A percentile compares a stretch with the other conserved stretches of the same genome.
phyloP scores from a whole-genome alignment of 805 yeast species.

The Yarrowia keelungensis region DNA sequence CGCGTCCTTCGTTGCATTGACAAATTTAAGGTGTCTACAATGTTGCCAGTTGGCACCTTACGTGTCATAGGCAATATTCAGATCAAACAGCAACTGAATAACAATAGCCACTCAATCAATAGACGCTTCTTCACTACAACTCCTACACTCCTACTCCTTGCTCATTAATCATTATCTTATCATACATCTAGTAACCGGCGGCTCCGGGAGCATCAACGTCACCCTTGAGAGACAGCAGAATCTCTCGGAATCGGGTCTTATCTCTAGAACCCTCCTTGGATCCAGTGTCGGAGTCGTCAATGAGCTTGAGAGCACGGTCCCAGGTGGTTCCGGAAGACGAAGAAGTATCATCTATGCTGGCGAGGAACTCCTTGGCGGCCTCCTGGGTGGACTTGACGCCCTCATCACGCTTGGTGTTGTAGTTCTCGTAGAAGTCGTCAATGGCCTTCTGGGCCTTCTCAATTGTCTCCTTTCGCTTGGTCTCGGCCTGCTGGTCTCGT shows the following conservation, averaged over 20 bases:
- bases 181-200: conserved; percentile 58
- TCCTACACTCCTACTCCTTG: background rate
- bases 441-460: conserved; percentile 80
- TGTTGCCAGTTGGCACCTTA: no score
- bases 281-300: conserved; percentile 55
- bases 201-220: conserved; percentile 80
- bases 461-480: conserved; percentile 69
- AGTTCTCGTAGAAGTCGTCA: conserved; percentile 91
- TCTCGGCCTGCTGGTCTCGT: conserved; percentile 73
- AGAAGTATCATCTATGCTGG: conserved; percentile 68
- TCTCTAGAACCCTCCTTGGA: conserved; percentile 59
- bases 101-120: no score
- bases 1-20: no score
- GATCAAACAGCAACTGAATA: no score
- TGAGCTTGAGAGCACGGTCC: conserved; percentile 64
- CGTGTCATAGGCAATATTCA: no score
- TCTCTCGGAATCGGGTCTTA: conserved; percentile 71
- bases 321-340: conserved; percentile 58
- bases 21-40: no score
- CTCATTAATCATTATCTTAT: conserved; percentile 33
- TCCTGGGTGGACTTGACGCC: conserved; percentile 65
- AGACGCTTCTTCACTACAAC: no score
- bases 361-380: conserved; percentile 74
- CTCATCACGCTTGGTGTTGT: conserved; percentile 81
- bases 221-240: conserved; percentile 69